Evolutionary conservation across 768 basidiomycete genomes (phyloP).

Genomic region (Pleurotus platypus): DNA sequence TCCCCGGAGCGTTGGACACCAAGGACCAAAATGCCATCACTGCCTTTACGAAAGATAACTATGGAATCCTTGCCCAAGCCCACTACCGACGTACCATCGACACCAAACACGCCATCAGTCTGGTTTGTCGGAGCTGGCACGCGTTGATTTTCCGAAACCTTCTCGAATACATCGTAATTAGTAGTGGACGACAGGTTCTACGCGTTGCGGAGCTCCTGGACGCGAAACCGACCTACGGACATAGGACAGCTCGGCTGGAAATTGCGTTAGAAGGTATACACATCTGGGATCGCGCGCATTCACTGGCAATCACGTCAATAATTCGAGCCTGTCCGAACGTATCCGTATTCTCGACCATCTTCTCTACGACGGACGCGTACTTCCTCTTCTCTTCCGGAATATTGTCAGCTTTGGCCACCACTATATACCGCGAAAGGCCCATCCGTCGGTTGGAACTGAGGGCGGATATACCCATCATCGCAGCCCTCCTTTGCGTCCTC

Average conservation of each 20-base stretch:
- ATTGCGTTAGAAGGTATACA: constrained; percentile 18
- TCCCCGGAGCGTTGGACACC: constrained; percentile 21
- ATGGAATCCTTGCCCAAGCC: constrained; percentile 16
- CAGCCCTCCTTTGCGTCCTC: constrained; percentile 5
- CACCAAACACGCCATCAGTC: constrained; percentile 17
- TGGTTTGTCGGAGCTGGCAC: constrained; percentile 19
- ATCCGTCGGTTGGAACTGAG: constrained; percentile 21
- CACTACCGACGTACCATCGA: constrained; percentile 15
- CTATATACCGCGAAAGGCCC: constrained; percentile 3
- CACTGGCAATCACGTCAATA: constrained; percentile 16
- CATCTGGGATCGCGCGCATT: constrained; percentile 16
- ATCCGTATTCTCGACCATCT: constrained; percentile 19
- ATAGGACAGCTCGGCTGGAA: constrained; percentile 21
- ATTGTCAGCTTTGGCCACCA: constrained; percentile 6
- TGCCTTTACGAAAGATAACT: constrained; percentile 20
- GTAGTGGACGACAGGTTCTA: constrained; percentile 17
- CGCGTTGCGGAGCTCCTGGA: constrained; percentile 13
- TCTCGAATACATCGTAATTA: constrained; percentile 19
- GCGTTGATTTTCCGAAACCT: constrained; percentile 12
- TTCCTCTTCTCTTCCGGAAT: constrained; percentile 8
- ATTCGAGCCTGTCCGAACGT: constrained; percentile 20
- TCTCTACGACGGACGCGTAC: constrained; percentile 13
- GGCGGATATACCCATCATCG: constrained; percentile 10
- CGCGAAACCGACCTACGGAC: constrained; percentile 2
- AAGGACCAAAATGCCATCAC: constrained; percentile 18